phyloP scores from a whole-genome alignment of 805 yeast species.

The Saccharomycopsis guyanensis region DNA sequence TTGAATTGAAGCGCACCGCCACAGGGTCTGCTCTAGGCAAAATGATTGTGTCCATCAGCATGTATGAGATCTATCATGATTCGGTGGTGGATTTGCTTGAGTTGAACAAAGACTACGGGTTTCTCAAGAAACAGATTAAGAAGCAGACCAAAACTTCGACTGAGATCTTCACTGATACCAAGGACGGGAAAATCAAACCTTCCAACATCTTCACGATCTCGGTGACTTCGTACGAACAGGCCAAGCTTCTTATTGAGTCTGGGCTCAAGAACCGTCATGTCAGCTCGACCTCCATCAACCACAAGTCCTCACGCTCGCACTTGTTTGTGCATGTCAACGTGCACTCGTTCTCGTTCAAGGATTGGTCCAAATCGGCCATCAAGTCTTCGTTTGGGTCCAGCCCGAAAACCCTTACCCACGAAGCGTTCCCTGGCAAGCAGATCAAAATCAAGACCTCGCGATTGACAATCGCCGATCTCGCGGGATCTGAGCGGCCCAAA shows the following conservation, averaged over 20 bases:
- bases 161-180: slow-evolving; percentile 37
- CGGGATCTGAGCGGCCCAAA: slow-evolving; percentile 46
- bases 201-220: slow-evolving; percentile 34
- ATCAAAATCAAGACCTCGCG: slow-evolving; percentile 27
- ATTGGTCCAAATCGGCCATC: not conserved
- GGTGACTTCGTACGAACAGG: slow-evolving; percentile 32
- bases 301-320: slow-evolving; percentile 43
- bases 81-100: slow-evolving; percentile 33
- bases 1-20: slow-evolving; percentile 7
- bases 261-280: slow-evolving; percentile 36
- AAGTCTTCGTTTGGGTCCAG: slow-evolving; percentile 1
- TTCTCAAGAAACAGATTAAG: slow-evolving; percentile 24
- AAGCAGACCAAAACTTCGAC: slow-evolving; percentile 26
- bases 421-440: slow-evolving; percentile 11
- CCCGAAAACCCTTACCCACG: slow-evolving; percentile 1
- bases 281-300: slow-evolving; percentile 36
- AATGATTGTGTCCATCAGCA: slow-evolving; percentile 39
- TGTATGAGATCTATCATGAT: slow-evolving; percentile 48
- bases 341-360: slow-evolving; percentile 23
- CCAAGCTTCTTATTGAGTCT: slow-evolving; percentile 31
- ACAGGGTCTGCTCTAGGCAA: not conserved
- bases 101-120: slow-evolving; percentile 13
- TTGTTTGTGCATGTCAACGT: slow-evolving; percentile 40
- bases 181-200: slow-evolving; percentile 39
- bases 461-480: slow-evolving; percentile 43